These are phyloP conservation scores for Ascochyta rabiei DNA, from an alignment of 2,329 filamentous ascomycete species.

Conservation along the genomic window DNA sequence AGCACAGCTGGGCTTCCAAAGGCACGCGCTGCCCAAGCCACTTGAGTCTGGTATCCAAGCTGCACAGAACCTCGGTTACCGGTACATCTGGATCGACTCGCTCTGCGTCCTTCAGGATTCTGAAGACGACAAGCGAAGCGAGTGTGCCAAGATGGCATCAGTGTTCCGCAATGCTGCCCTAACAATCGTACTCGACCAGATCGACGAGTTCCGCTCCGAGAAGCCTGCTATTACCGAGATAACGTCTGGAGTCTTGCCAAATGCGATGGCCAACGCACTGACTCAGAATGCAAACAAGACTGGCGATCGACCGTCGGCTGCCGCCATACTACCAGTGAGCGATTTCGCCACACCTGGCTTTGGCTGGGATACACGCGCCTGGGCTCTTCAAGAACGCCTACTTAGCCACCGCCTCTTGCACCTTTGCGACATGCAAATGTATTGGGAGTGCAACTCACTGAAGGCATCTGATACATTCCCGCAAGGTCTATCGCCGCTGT, in stretches of 20 bases:
- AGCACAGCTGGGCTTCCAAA: constrained; percentile 24
- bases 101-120: constrained; percentile 46
- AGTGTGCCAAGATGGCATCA: constrained; percentile 41
- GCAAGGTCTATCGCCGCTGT: constrained; percentile 38
- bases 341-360: constrained; percentile 31
- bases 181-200: constrained; percentile 38
- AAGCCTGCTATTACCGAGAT: not conserved
- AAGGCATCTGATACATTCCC: constrained; percentile 48
- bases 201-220: constrained; percentile 4
- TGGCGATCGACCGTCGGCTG: constrained; percentile 8
- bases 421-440: constrained; percentile 41
- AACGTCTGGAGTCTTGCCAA: not conserved
- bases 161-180: constrained; percentile 44
- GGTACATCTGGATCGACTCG: constrained; percentile 44
- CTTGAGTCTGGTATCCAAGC: constrained; percentile 38
- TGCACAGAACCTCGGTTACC: constrained; percentile 34
- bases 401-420: constrained; percentile 44
- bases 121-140: constrained; percentile 35
- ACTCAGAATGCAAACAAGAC: not conserved
- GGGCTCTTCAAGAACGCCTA: constrained; percentile 45
- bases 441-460: constrained; percentile 48
- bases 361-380: constrained; percentile 45
- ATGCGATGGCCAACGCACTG: not conserved
- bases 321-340: constrained; percentile 18
- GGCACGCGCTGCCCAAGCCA: constrained; percentile 26